These are phyloP conservation scores for Coemansia sp. DNA, from an alignment of 192 early-diverging fungal genomes.

Conservation along the genomic window DNA sequence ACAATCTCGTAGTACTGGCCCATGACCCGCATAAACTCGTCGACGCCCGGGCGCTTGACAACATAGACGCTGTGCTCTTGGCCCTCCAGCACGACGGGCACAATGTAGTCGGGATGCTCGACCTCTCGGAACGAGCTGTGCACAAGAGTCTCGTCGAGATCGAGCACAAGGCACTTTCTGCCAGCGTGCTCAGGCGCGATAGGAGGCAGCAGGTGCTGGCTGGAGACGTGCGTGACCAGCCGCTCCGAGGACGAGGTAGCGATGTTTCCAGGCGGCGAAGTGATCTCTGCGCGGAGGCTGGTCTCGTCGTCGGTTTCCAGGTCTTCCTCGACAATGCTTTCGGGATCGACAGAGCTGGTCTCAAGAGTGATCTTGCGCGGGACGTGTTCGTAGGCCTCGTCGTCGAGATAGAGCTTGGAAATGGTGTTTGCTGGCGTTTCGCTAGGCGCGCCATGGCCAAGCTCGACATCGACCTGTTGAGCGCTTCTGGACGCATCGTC, in stretches of 20 bases:
- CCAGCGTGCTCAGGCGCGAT: slow-evolving; percentile 64
- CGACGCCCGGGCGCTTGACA: slow-evolving; percentile 93
- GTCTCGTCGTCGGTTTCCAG: slow-evolving; percentile 40
- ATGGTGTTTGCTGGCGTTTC: slow-evolving; percentile 46
- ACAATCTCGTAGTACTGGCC: slow-evolving; percentile 90
- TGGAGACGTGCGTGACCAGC: slow-evolving; percentile 36
- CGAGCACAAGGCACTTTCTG: slow-evolving; percentile 91
- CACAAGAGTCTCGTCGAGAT: slow-evolving; percentile 96
- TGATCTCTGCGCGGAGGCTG: slow-evolving; percentile 47
- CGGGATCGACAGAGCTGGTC: slow-evolving; percentile 43
- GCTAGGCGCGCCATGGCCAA: slow-evolving; percentile 27
- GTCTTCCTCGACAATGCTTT: slow-evolving; percentile 42
- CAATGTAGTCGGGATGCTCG: slow-evolving; percentile 81
- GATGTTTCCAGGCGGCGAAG: slow-evolving; percentile 48
- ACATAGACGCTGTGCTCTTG: slow-evolving; percentile 93
- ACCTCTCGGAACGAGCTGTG: slow-evolving; percentile 87
- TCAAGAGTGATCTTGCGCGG: slow-evolving; percentile 40
- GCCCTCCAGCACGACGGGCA: slow-evolving; percentile 90
- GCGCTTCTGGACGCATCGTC: not conserved
- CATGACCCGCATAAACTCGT: slow-evolving; percentile 83
- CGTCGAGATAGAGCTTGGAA: slow-evolving; percentile 42
- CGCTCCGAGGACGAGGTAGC: slow-evolving; percentile 47
- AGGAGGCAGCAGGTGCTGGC: slow-evolving; percentile 63
- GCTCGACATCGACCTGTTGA: slow-evolving; percentile 10
- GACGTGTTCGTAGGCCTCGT: slow-evolving; percentile 42